Evolutionary conservation across 164 flowering plant genomes (phyloP).

Genomic region (Vitis labrusca): DNA sequence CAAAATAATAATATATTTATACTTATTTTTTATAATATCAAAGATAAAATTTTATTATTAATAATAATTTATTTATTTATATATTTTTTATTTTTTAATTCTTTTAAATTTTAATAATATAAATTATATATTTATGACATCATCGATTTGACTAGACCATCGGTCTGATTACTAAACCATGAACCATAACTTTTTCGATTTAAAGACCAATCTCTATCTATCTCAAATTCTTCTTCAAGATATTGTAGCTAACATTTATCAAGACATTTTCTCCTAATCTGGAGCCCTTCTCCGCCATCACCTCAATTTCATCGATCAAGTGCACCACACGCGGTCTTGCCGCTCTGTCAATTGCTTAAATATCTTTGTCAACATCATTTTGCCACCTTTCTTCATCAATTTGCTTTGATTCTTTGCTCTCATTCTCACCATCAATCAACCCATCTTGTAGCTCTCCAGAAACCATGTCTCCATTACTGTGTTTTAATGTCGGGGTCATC

Average conservation of each 20-base stretch:
- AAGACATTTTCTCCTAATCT: conserved; percentile 15
- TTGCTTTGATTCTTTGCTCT: not conserved
- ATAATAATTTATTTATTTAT: too few species aligned
- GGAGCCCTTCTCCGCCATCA: conserved; percentile 34
- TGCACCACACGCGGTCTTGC: conserved; percentile 36
- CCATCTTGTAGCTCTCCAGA: not conserved
- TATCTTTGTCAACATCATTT: conserved; percentile 25
- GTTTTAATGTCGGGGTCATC: not conserved
- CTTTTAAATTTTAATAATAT: too few species aligned
- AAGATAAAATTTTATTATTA: too few species aligned
- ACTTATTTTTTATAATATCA: too few species aligned
- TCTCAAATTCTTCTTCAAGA: too few species aligned
- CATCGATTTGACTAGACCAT: too few species aligned
- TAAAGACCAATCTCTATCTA: too few species aligned
- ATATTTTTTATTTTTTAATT: too few species aligned
- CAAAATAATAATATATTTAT: too few species aligned
- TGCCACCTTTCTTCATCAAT: not conserved
- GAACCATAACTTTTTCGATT: too few species aligned
- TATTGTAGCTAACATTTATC: conserved; percentile 21
- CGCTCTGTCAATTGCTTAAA: conserved; percentile 43
- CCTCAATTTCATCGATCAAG: conserved; percentile 67
- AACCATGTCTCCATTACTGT: not conserved
- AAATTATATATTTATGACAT: too few species aligned
- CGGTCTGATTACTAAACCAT: too few species aligned
- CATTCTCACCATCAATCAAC: not conserved